Base-by-base conservation (phyloP, 306 rosid genomes). In the Benincasa hispida region DNA sequence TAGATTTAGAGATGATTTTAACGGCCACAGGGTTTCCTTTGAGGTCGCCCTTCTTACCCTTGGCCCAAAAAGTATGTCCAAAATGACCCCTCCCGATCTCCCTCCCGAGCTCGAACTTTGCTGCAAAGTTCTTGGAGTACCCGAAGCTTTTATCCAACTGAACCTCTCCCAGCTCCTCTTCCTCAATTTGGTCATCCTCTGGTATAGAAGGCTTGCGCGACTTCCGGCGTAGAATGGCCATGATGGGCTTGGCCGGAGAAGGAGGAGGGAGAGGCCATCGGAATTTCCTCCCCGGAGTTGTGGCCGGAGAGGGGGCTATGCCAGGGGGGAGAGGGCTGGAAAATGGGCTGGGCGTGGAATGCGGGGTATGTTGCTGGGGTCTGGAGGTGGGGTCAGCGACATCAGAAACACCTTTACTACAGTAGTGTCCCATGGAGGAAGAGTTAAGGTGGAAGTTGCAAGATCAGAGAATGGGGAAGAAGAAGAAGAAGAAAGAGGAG, bases 11-110 rank as follows among this genome's bases (percentile, higher is more conserved):
- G 9, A 94, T 89, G 88, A 94, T 94, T 88, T 94, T 94, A 41
- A 94, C 98, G 72, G 98, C 98, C 2, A 94, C 96, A 1, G 96
- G 74, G 72, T 87, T 88, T 5, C 97, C 98, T 54, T 89, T 94
- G 58, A 91, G 96, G 75, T 90, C 91, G 48, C 97, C 98, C 74
- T 87, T 94, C 86, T 85, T 91, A 37, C 91, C 92, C 61, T 87
- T 91, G 6, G 98, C 98, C 91, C 87, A 83, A 69, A 97, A 94
- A 70, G 98, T 94, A 59, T 94, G 96, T 80, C 98, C 98, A 50
- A 94, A 94, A 91, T 94, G 98, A 41, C 98, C 98, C 74, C 98
- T 91, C 42, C 98, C 98, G 32, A 91, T 88, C 85, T 91, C 97
- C 76, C 87, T 94, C 77, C 96, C 98, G 28, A 94, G 79, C 85